A percentile compares a stretch with the other conserved stretches of the same genome.
Evolutionary conservation across 805 yeast species (phyloP).

Genomic region (Kuraishia capsulata): DNA sequence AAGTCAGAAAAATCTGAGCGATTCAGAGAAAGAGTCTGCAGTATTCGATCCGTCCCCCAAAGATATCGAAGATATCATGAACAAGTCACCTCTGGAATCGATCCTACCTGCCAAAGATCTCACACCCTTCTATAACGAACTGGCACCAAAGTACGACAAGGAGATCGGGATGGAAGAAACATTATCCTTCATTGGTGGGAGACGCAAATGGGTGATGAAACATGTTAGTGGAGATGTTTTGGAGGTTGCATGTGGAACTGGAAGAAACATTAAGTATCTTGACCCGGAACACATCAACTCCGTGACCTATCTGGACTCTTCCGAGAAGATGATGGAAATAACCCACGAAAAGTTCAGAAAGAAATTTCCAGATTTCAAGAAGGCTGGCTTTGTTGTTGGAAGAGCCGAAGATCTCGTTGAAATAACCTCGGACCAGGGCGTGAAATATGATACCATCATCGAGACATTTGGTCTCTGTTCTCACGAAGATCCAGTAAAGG

Average conservation of each 20-base stretch:
- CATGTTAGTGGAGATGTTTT: slow-evolving; percentile 81
- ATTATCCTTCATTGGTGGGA: slow-evolving; percentile 48
- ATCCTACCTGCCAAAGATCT: slow-evolving; percentile 74
- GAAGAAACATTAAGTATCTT: slow-evolving; percentile 77
- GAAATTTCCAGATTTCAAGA: slow-evolving; percentile 53
- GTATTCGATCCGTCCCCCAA: slow-evolving; percentile 23
- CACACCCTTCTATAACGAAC: slow-evolving; percentile 64
- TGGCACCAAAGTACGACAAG: slow-evolving; percentile 75
- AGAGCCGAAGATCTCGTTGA: slow-evolving; percentile 73
- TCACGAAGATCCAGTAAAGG: slow-evolving; percentile 84
- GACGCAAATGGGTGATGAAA: slow-evolving; percentile 72
- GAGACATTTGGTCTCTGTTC: slow-evolving; percentile 97
- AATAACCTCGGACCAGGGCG: slow-evolving; percentile 33
- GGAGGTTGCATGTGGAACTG: slow-evolving; percentile 95
- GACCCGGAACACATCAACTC: slow-evolving; percentile 53
- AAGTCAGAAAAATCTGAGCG: slow-evolving; percentile 5
- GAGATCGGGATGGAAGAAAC: slow-evolving; percentile 72
- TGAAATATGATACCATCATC: slow-evolving; percentile 81
- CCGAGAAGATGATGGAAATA: slow-evolving; percentile 76
- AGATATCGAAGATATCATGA: slow-evolving; percentile 20
- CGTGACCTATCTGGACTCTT: slow-evolving; percentile 79
- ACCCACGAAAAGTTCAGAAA: slow-evolving; percentile 66
- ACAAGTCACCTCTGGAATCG: slow-evolving; percentile 20
- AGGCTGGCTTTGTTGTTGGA: slow-evolving; percentile 85
- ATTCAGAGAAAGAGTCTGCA: slow-evolving; percentile 10